These are phyloP conservation scores for Chimonanthus salicifolius DNA, from an alignment of 164 flowering plant genomes.

Conservation along the genomic window DNA sequence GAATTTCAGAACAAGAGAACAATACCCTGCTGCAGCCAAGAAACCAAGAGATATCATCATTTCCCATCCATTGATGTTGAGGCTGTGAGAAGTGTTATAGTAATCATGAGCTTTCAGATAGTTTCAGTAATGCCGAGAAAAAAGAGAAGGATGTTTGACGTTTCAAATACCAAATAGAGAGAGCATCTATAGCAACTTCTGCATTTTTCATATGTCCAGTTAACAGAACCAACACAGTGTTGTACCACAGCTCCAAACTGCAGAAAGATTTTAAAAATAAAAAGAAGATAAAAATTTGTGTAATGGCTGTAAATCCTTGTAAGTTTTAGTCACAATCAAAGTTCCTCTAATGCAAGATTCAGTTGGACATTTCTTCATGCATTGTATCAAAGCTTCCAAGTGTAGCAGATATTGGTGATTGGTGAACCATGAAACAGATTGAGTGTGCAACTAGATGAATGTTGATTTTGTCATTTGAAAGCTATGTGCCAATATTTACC, in stretches of 20 bases:
- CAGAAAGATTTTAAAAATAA: background rate
- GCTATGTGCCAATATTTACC: no score
- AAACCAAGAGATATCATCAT: slow-evolving; percentile 59
- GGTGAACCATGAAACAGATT: no score
- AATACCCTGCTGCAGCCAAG: slow-evolving; percentile 35
- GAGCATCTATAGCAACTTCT: slow-evolving; percentile 47
- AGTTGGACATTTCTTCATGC: no score
- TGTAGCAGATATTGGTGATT: no score
- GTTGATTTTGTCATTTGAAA: no score
- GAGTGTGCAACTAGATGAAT: no score
- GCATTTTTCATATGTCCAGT: slow-evolving; percentile 54
- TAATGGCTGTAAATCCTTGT: background rate
- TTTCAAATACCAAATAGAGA: slow-evolving; percentile 50
- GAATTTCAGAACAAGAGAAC: background rate
- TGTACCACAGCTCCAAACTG: slow-evolving; percentile 62
- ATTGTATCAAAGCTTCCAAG: no score
- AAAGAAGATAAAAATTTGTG: background rate
- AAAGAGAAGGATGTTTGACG: background rate
- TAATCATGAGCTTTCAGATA: background rate
- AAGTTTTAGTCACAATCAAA: no score
- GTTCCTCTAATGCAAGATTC: no score
- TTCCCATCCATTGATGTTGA: slow-evolving; percentile 59
- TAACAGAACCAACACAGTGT: slow-evolving; percentile 44
- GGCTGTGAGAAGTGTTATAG: slow-evolving; percentile 21
- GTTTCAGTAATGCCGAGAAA: background rate